Percentiles rank a stretch among this genome's conserved stretches.
Conservation (phyloP, 768 basidiomycete genomes). For the Pholiota microspora region DNA sequence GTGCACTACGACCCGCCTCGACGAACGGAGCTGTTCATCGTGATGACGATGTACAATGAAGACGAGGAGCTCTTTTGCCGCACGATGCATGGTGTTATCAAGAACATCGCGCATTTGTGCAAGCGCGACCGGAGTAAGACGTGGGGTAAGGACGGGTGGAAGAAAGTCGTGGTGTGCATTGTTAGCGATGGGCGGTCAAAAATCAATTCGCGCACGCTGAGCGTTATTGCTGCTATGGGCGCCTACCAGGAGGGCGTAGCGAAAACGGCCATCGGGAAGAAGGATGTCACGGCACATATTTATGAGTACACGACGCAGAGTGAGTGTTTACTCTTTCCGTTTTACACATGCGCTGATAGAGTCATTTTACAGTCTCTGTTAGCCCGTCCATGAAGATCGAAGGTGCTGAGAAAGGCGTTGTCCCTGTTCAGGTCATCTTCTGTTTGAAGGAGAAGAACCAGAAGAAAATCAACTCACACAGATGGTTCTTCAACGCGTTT, state of each 20-base stretch:
- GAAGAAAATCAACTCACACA: slow-evolving; percentile 94
- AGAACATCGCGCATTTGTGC: slow-evolving; percentile 88
- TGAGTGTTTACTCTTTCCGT: slow-evolving; percentile 30
- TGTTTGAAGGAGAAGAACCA: slow-evolving; percentile 92
- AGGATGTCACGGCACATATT: slow-evolving; percentile 84
- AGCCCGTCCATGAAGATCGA: slow-evolving; percentile 80
- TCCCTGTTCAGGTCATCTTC: slow-evolving; percentile 92
- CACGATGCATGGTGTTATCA: slow-evolving; percentile 95
- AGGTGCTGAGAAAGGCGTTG: slow-evolving; percentile 72
- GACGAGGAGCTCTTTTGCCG: slow-evolving; percentile 87
- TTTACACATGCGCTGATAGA: neutral
- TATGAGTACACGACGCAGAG: slow-evolving; percentile 95
- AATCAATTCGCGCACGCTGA: slow-evolving; percentile 81
- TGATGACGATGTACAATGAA: slow-evolving; percentile 98
- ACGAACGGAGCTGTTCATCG: slow-evolving; percentile 92
- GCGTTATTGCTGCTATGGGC: slow-evolving; percentile 90
- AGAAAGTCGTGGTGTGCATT: slow-evolving; percentile 94
- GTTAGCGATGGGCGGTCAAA: slow-evolving; percentile 85
- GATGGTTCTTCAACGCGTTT: slow-evolving; percentile 95
- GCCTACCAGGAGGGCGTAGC: slow-evolving; percentile 93
- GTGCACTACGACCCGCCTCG: slow-evolving; percentile 89
- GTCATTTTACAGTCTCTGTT: slow-evolving; percentile 64
- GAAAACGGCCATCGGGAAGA: slow-evolving; percentile 79
- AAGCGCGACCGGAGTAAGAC: slow-evolving; percentile 86
- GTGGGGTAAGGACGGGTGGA: slow-evolving; percentile 98